Evolutionary conservation across 2,329 filamentous ascomycete species (phyloP).

Genomic region (Gnomoniopsis sp.): DNA sequence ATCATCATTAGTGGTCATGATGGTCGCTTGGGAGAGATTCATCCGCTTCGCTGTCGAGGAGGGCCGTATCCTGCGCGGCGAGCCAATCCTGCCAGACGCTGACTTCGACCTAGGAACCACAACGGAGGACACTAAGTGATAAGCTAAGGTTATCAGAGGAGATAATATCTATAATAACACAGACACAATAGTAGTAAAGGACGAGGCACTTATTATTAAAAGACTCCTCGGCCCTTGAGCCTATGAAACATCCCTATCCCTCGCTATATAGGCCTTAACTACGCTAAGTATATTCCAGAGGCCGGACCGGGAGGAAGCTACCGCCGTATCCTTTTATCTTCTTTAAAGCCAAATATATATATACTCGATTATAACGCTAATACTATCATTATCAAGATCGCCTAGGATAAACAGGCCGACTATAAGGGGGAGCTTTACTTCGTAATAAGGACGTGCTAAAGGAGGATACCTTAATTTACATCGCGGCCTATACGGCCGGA

Average conservation of each 20-base stretch:
- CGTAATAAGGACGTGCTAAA: constrained; percentile 44
- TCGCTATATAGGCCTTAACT: constrained; percentile 58
- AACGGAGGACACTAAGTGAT: constrained; percentile 42
- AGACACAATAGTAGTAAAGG: constrained; percentile 45
- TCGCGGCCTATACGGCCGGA: constrained; percentile 50
- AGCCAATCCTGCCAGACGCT: constrained; percentile 42
- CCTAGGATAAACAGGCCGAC: constrained; percentile 44
- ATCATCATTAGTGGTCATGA: too few species aligned
- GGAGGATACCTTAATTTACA: too few species aligned
- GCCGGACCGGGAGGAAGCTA: constrained; percentile 43
- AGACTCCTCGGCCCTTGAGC: constrained; percentile 50
- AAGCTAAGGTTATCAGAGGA: constrained; percentile 50
- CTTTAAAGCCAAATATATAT: constrained; percentile 43
- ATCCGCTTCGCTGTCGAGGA: constrained; percentile 53
- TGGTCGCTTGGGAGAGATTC: constrained; percentile 43
- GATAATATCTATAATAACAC: constrained; percentile 45
- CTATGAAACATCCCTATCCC: constrained; percentile 50
- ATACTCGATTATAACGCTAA: constrained; percentile 31
- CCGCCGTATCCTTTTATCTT: constrained; percentile 48
- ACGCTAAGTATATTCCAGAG: constrained; percentile 54
- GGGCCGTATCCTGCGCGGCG: constrained; percentile 45
- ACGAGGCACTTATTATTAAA: constrained; percentile 51
- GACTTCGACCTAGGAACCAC: constrained; percentile 48
- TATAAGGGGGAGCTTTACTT: constrained; percentile 46
- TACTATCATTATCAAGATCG: constrained; percentile 44